A percentile compares a stretch with the other conserved stretches of the same genome.
Evolutionary conservation across 108 stramenopile genomes (phyloP).

Genomic region (Parmales sp.): DNA sequence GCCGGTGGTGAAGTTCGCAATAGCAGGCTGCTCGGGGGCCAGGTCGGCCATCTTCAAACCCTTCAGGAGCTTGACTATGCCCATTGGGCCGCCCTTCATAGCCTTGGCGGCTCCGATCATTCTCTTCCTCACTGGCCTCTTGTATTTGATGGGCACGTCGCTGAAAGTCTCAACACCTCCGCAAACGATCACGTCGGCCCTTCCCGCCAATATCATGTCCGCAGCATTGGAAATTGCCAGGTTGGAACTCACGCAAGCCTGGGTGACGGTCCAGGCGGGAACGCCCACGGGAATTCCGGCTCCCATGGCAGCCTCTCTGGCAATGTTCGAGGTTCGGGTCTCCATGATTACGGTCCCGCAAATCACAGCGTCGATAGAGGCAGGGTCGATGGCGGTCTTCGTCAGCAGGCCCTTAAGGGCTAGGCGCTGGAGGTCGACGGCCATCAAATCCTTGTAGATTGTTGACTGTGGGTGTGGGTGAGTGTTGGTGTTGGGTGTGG

Average conservation of each 20-base stretch:
- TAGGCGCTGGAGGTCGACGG: constrained; percentile 87
- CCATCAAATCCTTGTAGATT: constrained; percentile 84
- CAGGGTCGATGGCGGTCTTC: constrained; percentile 81
- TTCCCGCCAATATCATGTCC: constrained; percentile 81
- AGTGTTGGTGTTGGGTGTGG: too few relatives aligned
- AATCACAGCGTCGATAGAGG: constrained; percentile 80
- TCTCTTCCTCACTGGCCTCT: constrained; percentile 74
- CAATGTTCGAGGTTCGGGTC: constrained; percentile 87
- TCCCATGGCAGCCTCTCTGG: constrained; percentile 80
- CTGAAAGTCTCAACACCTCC: constrained; percentile 92
- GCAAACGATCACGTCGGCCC: constrained; percentile 82
- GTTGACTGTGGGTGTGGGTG: too few relatives aligned
- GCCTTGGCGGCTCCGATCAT: constrained; percentile 84
- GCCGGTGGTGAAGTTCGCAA: constrained; percentile 96
- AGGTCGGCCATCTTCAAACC: constrained; percentile 83
- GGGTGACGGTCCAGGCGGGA: constrained; percentile 82
- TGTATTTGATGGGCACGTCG: constrained; percentile 92
- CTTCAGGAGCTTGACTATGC: constrained; percentile 62
- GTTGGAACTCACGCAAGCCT: constrained; percentile 93
- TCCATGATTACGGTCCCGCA: constrained; percentile 92
- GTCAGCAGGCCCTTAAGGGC: constrained; percentile 84
- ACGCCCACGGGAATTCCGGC: constrained; percentile 82
- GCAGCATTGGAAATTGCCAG: constrained; percentile 86
- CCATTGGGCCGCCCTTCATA: constrained; percentile 78
- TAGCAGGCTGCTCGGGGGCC: constrained; percentile 88